Conservation (phyloP, 2,329 filamentous ascomycete species). For the Parasarocladium wereldwijsianum region DNA sequence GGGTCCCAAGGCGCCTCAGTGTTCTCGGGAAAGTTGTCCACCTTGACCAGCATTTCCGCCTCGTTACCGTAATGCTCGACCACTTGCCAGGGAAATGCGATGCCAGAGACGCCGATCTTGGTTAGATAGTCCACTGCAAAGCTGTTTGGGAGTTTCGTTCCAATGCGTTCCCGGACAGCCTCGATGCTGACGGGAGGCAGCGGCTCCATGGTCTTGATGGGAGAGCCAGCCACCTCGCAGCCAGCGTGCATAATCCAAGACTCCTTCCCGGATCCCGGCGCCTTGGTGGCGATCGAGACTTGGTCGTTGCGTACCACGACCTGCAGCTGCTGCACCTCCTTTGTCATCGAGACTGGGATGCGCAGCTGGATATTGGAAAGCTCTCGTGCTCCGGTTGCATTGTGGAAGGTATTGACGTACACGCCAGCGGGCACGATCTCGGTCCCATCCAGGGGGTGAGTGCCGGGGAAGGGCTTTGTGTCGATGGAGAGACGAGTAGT, state of each 20-base stretch:
- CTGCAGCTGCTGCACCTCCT: slow-evolving; percentile 2
- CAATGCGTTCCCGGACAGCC: slow-evolving; percentile 4
- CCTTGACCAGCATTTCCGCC: slow-evolving; percentile 6
- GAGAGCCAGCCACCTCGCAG: neutral
- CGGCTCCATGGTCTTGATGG: neutral
- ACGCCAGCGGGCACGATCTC: slow-evolving; percentile 6
- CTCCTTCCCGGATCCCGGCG: neutral
- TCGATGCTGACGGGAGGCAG: slow-evolving; percentile 2
- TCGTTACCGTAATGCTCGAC: slow-evolving; percentile 6
- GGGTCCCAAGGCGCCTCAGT: slow-evolving; percentile 2
- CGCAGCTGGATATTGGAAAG: slow-evolving; percentile 4
- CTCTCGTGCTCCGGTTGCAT: slow-evolving; percentile 3
- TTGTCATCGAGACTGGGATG: slow-evolving; percentile 5
- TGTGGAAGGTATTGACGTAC: slow-evolving; percentile 6
- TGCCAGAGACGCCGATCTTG: slow-evolving; percentile 5
- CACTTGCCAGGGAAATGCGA: slow-evolving; percentile 6
- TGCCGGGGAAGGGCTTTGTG: slow-evolving; percentile 6
- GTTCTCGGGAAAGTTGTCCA: slow-evolving; percentile 2
- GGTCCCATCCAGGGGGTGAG: slow-evolving; percentile 6
- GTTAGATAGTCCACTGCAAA: slow-evolving; percentile 6
- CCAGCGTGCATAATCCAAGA: neutral
- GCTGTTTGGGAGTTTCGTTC: slow-evolving; percentile 3
- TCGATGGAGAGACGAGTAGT: slow-evolving; percentile 3
- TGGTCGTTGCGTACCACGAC: slow-evolving; percentile 2
- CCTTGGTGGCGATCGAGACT: neutral